Base-by-base conservation (phyloP, 352 stramenopile genomes). In the Pythium scleroteichum region DNA sequence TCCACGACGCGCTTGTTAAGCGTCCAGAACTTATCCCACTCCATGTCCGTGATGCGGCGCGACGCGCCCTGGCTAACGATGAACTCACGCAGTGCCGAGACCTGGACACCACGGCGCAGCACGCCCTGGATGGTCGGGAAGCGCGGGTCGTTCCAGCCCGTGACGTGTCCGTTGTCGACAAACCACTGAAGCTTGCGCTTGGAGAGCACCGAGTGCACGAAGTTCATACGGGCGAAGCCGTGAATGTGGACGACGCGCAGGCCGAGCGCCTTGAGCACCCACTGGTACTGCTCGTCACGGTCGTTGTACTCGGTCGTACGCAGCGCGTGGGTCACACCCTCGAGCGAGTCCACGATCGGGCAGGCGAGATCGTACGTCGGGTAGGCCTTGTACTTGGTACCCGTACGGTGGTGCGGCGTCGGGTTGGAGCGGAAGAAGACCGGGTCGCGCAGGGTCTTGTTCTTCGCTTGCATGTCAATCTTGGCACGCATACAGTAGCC, bases 111-210 rank as follows among this genome's bases (percentile, higher is more conserved):
- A 38, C 97, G 89, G 68, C 97, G 90, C 16, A 99, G 76, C 29
- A 99, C 84, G 45, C 84, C 98, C 67, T 99, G 93, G 24, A 99
- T 92, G 9, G 98, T 99, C 32, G 98, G 98, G 79, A 99, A 99
- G 32, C 98, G 87, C 27, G 98, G 96, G 75, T 99, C 98, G 68
- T 97, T 92, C 98, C 98, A 99, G 67, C 95, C 92, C 51, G 96
- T 89, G 1, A 99, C 97, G 58, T 96, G 70, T 16, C 90, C 87
- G 41, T 99, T 90, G 59, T 99, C 97, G 10, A 99, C 98, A 75
- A 99, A 99, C 97, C 97, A 99, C 48, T 97, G 96, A 38, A 99
- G 75, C 77, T 99, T 99, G 49, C 98, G 92, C 84, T 99, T 99
- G 57, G 88, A 98, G 58, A 99, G 85, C 33, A 99, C 89, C 22